Percentiles rank a stretch among this genome's conserved stretches.
Evolutionary conservation across 1,284 basidiomycete species (phyloP).

Genomic region (Sporisorium iseilematis-ciliati): DNA sequence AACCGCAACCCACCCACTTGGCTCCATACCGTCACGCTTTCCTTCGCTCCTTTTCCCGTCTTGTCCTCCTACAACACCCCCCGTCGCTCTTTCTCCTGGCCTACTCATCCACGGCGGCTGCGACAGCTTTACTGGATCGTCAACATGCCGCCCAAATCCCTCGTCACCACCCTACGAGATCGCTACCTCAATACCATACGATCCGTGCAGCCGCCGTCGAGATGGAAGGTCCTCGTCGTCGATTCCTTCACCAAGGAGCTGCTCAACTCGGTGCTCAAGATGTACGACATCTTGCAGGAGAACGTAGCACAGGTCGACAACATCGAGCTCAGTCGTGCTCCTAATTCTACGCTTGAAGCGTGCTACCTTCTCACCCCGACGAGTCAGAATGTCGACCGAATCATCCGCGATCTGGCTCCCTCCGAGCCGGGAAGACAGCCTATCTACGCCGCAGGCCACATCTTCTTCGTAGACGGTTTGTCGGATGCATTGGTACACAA

Average conservation of each 20-base stretch:
- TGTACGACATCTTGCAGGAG: constrained; percentile 73
- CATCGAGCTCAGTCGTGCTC: constrained; percentile 62
- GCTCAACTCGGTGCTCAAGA: constrained; percentile 86
- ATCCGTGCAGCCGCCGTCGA: constrained; percentile 65
- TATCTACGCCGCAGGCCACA: constrained; percentile 87
- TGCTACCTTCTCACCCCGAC: constrained; percentile 92
- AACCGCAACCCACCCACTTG: background rate
- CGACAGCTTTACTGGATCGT: background rate
- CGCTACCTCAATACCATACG: constrained; percentile 64
- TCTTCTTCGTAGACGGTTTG: constrained; percentile 93
- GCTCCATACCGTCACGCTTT: background rate
- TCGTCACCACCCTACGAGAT: constrained; percentile 51
- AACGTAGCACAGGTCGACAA: constrained; percentile 67
- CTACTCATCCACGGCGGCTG: background rate
- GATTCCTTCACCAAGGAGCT: constrained; percentile 90
- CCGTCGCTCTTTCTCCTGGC: background rate
- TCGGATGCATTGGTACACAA: constrained; percentile 63
- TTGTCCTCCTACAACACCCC: background rate
- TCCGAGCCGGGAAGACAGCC: constrained; percentile 39
- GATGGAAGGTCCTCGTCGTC: constrained; percentile 97
- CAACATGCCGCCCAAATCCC: constrained; percentile 51
- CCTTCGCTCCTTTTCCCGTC: background rate
- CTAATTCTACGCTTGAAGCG: constrained; percentile 62
- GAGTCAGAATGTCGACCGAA: constrained; percentile 88
- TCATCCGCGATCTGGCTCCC: constrained; percentile 74